Evolutionary conservation across 305 asterid genomes (phyloP).

Genomic region (Solanum hybrid): DNA sequence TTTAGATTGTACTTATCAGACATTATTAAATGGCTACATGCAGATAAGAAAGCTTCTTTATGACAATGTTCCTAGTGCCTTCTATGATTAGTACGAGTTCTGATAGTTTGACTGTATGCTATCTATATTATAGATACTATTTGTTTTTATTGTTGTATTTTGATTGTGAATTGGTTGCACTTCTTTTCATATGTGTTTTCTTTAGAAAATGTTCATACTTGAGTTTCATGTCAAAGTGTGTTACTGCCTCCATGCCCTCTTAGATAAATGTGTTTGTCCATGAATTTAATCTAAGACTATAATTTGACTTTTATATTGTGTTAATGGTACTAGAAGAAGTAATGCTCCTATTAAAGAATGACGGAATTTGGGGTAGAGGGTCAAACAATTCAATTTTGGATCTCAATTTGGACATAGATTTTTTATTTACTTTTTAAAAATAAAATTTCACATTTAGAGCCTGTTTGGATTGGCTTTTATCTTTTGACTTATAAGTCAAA

Average conservation of each 20-base stretch:
- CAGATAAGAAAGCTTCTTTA: neutral
- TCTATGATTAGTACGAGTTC: neutral
- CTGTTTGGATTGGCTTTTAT: neutral
- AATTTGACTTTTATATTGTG: neutral
- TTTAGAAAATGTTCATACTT: neutral
- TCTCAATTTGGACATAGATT: neutral
- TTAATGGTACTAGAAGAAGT: neutral
- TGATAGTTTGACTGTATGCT: neutral
- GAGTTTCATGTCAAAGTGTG: neutral
- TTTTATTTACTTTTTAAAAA: neutral
- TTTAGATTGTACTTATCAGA: neutral
- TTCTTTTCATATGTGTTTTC: neutral
- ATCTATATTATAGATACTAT: neutral
- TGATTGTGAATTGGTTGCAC: neutral
- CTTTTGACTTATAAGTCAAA: neutral
- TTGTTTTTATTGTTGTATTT: neutral
- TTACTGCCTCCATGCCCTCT: neutral
- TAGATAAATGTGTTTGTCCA: neutral
- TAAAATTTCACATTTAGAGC: neutral
- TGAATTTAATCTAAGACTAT: neutral
- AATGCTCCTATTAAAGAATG: neutral
- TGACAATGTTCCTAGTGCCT: neutral
- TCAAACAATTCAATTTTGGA: neutral
- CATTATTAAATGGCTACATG: neutral
- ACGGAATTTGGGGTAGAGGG: neutral